Base-by-base conservation (phyloP, 2,329 filamentous ascomycete species). In the Ceratocystiopsis brevicomis region DNA sequence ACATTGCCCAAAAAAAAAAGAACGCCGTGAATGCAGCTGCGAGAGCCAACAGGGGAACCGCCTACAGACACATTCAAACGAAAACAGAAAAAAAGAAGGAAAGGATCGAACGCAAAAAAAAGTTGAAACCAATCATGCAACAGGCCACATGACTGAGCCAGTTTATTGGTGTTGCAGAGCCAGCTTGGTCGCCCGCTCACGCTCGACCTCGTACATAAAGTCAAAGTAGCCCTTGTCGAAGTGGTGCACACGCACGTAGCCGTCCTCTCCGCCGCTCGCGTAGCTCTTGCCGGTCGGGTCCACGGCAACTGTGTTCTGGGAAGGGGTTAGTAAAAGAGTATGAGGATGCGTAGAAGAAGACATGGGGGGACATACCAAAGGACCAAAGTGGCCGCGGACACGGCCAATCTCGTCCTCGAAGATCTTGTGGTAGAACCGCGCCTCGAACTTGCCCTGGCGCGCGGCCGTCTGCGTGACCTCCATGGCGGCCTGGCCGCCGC, bases 151-250 rank as follows among this genome's bases (percentile, higher is more conserved):
- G n/a, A n/a, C n/a, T n/a, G n/a, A 21, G 19, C 19, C 19, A 21
- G 35, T 34, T 39, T 49, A 48, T 40, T 49, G 45, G 40, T 47
- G 41, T 15, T 34, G 33, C 33, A 51, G 40, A 16, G 53, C 51
- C 46, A 61, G 57, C 52, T 50, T 61, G 62, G 71, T 71, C 55
- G 63, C 58, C 50, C 68, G 64, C 68, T 95, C 87, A 63, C 87
- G 73, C 76, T 98, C 90, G 49, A 96, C 90, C 71, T 98, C 90
- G 63, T 94, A 98, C 70, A 82, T 76, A 68, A 98, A 98, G 64
- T 98, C 90, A 62, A 90, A 96, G 72, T 95, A 98, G 49, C 81
- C 76, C 72, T 93, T 93, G 68, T 98, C 90, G 65, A 98, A 98
- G 65, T 94, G 85, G 67, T 98, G 90, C 53, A 96, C 80, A 57